Conservation (phyloP, 2,329 filamentous ascomycete genomes). For the Camillea tinctor region DNA sequence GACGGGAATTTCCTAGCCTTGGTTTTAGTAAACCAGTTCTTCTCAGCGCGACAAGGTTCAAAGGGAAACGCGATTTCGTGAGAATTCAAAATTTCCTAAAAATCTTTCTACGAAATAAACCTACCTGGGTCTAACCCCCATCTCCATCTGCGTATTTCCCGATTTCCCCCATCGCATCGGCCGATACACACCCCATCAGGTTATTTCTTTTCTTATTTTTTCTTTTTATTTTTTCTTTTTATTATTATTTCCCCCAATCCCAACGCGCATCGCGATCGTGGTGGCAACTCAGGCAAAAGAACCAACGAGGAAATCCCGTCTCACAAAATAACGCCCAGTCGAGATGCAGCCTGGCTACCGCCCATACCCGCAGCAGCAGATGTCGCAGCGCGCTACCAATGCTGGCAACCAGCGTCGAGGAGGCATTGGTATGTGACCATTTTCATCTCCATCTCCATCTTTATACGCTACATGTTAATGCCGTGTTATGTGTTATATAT, state of each 20-base stretch:
- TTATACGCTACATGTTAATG: conserved; percentile 5
- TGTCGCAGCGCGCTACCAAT: conserved; percentile 50
- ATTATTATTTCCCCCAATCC: too few relatives aligned
- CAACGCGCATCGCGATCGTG: conserved; percentile 21
- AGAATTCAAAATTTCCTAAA: conserved; percentile 17
- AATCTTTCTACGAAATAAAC: conserved; percentile 13
- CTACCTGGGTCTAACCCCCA: conserved; percentile 13
- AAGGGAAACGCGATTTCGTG: conserved; percentile 7
- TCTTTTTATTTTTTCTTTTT: too few relatives aligned
- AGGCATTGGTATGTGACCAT: conserved; percentile 55
- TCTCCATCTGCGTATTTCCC: too few relatives aligned
- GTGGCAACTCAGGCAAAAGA: conserved; percentile 14
- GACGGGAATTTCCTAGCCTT: too few relatives aligned
- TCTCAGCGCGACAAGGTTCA: conserved; percentile 20
- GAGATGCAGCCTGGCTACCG: conserved; percentile 56
- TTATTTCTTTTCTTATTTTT: conserved; percentile 11
- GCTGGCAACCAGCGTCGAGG: conserved; percentile 48
- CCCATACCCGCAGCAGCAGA: conserved; percentile 47
- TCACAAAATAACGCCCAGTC: conserved; percentile 17
- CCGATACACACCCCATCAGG: too few relatives aligned
- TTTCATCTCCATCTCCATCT: too few relatives aligned
- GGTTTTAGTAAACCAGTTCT: too few relatives aligned
- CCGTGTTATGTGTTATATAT: conserved; percentile 6
- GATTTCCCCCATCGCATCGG: too few relatives aligned
- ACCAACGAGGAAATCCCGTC: conserved; percentile 5